Evolutionary conservation across 2,329 filamentous ascomycete genomes (phyloP), one percentile per base, ranked within the genome.

Genomic region (Fusarium nematophilum): DNA sequence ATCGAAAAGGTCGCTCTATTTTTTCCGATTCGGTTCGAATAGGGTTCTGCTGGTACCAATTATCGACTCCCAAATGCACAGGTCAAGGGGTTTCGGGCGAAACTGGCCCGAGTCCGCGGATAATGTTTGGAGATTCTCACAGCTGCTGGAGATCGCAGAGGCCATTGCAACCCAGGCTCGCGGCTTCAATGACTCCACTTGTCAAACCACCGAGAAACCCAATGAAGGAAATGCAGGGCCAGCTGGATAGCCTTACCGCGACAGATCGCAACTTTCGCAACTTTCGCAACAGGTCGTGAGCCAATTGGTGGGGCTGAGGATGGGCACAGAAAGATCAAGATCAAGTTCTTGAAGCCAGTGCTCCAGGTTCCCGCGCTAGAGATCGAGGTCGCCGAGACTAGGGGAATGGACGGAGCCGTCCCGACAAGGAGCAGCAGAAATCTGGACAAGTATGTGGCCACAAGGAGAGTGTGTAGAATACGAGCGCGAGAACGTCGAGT

Each of bases 271-370:
- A n/a, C n/a, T n/a, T n/a, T n/a, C n/a, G n/a, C n/a, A n/a, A n/a
- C n/a, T n/a, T n/a, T n/a, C n/a, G n/a, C n/a, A n/a, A n/a, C n/a
- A n/a, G n/a, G n/a, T n/a, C n/a, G n/a, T n/a, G n/a, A n/a, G n/a
- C n/a, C n/a, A n/a, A n/a, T n/a, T n/a, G n/a, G n/a, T 14, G 13
- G 14, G 14, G 23, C 50, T 58, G 17, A 54, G 29, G 25, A 17
- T 11, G 14, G 4, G 3, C 27, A 36, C 23, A 61, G 53, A 65
- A 86, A 86, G 75, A 86, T 79, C 67, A 85, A 86, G 78, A 86
- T 86, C 76, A 86, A 86, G 76, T 82, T 86, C 18, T 72, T 86
- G 46, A 86, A 86, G 76, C 73, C 86, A 42, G 76, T 80, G 72
- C 79, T 84, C 13, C 79, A 84, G 66, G 78, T 82, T 3, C 66